A percentile compares a stretch with the other conserved stretches of the same genome.
phyloP scores from a whole-genome alignment of 1,284 basidiomycete species.

The Ceratobasidium sp. region DNA sequence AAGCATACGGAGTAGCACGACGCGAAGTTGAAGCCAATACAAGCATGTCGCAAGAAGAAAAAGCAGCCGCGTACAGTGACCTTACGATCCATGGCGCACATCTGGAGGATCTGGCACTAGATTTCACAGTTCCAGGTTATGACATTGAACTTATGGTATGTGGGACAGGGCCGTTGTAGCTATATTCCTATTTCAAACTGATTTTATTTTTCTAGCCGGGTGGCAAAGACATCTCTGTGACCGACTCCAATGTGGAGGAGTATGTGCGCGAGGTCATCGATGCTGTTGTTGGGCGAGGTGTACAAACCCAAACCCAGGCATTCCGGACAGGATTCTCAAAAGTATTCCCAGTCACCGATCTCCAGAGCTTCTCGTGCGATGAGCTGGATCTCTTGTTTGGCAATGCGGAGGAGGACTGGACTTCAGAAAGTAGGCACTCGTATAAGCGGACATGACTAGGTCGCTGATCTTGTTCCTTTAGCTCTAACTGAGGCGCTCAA shows the following conservation, averaged over 20 bases:
- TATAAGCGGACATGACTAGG: slow-evolving; percentile 45
- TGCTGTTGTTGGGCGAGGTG: slow-evolving; percentile 83
- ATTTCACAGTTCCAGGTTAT: slow-evolving; percentile 97
- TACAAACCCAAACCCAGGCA: slow-evolving; percentile 81
- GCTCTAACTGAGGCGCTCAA: slow-evolving; percentile 93
- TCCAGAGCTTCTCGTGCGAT: slow-evolving; percentile 93
- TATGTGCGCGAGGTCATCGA: slow-evolving; percentile 88
- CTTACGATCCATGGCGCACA: slow-evolving; percentile 67
- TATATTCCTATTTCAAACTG: neutral
- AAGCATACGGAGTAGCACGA: slow-evolving; percentile 64
- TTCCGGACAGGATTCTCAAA: slow-evolving; percentile 93
- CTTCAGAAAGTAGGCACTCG: slow-evolving; percentile 78
- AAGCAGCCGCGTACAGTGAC: slow-evolving; percentile 57
- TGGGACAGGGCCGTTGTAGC: slow-evolving; percentile 33
- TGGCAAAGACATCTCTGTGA: slow-evolving; percentile 84
- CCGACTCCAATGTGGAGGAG: slow-evolving; percentile 87
- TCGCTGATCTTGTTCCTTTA: slow-evolving; percentile 54
- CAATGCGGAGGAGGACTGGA: slow-evolving; percentile 96
- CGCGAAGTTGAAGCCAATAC: slow-evolving; percentile 61
- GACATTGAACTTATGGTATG: slow-evolving; percentile 88
- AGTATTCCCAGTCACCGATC: slow-evolving; percentile 92
- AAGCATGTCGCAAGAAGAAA: slow-evolving; percentile 55
- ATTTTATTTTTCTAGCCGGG: slow-evolving; percentile 67
- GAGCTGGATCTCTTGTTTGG: slow-evolving; percentile 96
- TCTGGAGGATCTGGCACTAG: slow-evolving; percentile 89